Conservation (phyloP, 2,329 filamentous ascomycete genomes). For the Colletotrichum australisinense region DNA sequence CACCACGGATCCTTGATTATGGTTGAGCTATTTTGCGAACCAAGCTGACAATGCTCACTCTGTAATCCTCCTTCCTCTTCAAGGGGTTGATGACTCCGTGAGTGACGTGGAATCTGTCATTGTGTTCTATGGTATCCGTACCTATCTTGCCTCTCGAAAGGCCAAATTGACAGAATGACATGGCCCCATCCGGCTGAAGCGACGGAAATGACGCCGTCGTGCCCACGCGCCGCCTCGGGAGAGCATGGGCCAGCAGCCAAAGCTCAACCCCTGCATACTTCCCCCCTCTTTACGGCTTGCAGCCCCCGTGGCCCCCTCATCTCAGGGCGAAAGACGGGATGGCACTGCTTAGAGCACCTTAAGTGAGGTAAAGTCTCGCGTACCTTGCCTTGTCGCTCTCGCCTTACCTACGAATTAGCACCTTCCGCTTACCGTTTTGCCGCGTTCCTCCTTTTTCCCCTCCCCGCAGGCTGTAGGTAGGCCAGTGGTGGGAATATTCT, state of each 20-base stretch:
- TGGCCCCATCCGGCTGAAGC: background rate
- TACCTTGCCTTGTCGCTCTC: conserved; percentile 5
- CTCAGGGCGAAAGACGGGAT: conserved; percentile 34
- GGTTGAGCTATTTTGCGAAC: background rate
- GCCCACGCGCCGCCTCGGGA: conserved; percentile 8
- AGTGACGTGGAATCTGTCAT: background rate
- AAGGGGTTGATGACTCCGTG: too few species aligned
- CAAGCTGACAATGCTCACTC: background rate
- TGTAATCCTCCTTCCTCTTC: background rate
- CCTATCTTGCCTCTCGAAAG: background rate
- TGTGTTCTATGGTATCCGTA: background rate
- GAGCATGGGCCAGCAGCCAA: conserved; percentile 29
- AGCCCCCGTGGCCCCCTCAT: conserved; percentile 11
- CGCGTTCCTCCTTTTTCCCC: background rate
- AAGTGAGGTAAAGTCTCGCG: conserved; percentile 29
- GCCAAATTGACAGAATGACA: conserved; percentile 4
- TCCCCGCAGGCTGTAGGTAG: background rate
- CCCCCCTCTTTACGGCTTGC: conserved; percentile 12
- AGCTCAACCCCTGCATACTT: conserved; percentile 16
- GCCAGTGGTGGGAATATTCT: conserved; percentile 34
- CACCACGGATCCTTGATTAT: background rate
- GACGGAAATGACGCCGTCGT: conserved; percentile 20
- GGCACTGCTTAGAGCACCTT: conserved; percentile 29
- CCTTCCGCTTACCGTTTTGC: background rate
- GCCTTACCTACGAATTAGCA: background rate